A percentile compares a stretch with the other conserved stretches of the same genome.
These are phyloP conservation scores for Umbilicus rupestris DNA, from an alignment of 164 flowering plant genomes.

Conservation along the genomic window DNA sequence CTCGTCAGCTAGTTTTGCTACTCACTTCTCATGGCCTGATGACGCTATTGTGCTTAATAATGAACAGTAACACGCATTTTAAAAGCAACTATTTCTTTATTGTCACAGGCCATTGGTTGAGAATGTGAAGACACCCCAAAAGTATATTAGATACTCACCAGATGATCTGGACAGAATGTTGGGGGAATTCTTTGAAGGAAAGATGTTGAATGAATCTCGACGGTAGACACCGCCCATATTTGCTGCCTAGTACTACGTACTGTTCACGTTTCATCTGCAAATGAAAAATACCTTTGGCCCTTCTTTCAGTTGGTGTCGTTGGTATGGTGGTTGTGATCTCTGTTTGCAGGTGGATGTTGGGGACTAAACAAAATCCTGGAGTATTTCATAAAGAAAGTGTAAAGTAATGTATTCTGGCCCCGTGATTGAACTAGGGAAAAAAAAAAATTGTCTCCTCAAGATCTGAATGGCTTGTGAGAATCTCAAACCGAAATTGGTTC, in stretches of 20 bases:
- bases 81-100: not conserved
- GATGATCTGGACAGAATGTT: conserved; percentile 68
- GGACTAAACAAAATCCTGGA: not conserved
- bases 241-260: not conserved
- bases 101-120: conserved; percentile 31
- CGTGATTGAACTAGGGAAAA: too few species aligned
- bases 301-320: not conserved
- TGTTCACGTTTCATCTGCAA: not conserved
- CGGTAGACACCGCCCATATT: conserved; percentile 19
- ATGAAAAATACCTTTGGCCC: not conserved
- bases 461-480: too few species aligned
- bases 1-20: not conserved
- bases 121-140: conserved; percentile 39
- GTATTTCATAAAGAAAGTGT: too few species aligned
- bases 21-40: not conserved
- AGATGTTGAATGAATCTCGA: conserved; percentile 37
- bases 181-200: conserved; percentile 66
- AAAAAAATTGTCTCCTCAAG: too few species aligned
- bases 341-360: not conserved
- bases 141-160: conserved; percentile 44
- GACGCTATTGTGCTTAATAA: too few species aligned
- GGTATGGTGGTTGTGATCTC: not conserved
- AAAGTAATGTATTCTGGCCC: too few species aligned
- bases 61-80: not conserved
- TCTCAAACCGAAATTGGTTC: too few species aligned